Evolutionary conservation across 164 flowering plant genomes (phyloP).

Genomic region (Tetracentron sinense): DNA sequence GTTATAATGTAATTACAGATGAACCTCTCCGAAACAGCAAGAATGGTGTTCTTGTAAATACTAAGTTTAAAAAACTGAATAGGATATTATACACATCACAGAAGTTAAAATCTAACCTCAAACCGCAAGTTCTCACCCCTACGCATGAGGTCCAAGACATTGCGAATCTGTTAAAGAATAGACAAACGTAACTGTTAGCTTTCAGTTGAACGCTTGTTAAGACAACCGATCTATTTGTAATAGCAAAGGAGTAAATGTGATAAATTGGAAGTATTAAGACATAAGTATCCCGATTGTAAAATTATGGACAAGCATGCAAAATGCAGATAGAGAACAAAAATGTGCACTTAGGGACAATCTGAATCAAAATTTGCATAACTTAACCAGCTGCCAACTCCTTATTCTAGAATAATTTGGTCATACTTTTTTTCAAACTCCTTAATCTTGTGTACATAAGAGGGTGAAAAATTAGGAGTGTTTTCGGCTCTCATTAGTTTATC

Average conservation of each 20-base stretch:
- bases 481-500: too few relatives aligned
- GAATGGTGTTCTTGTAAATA: neutral
- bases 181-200: neutral
- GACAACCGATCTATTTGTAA: neutral
- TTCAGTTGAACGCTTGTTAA: neutral
- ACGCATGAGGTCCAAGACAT: slow-evolving; percentile 74
- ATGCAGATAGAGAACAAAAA: too few relatives aligned
- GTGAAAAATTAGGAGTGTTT: too few relatives aligned
- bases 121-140: slow-evolving; percentile 72
- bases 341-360: too few relatives aligned
- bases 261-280: too few relatives aligned
- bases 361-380: too few relatives aligned
- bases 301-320: too few relatives aligned
- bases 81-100: neutral
- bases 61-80: neutral
- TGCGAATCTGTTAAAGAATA: slow-evolving; percentile 59
- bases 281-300: too few relatives aligned
- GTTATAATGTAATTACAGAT: neutral
- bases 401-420: too few relatives aligned
- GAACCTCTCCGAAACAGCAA: neutral
- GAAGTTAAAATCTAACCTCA: slow-evolving; percentile 60
- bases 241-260: neutral
- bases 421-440: too few relatives aligned
- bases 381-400: too few relatives aligned
- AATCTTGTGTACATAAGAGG: too few relatives aligned